Percentiles rank a stretch among this genome's conserved stretches.
These are phyloP conservation scores for Rhizomucor miehei DNA, from an alignment of 371 early-diverging fungal species.

Conservation along the genomic window DNA sequence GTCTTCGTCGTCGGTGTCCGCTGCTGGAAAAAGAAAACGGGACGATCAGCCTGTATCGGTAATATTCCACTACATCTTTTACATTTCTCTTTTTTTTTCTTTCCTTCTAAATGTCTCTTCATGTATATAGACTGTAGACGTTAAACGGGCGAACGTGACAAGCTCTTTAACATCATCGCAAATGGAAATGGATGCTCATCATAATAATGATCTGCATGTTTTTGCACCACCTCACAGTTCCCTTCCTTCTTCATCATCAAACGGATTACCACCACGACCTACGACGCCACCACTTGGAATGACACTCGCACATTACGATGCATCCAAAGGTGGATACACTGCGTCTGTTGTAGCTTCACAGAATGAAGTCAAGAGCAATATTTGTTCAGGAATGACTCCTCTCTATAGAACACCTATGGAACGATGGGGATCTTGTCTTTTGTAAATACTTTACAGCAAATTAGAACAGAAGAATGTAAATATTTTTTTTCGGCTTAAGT, in stretches of 20 bases:
- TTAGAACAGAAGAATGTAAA: too few species aligned
- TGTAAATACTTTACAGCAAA: slow-evolving; percentile 7
- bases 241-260: neutral
- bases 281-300: slow-evolving; percentile 46
- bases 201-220: too few species aligned
- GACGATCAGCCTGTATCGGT: too few species aligned
- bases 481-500: too few species aligned
- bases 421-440: slow-evolving; percentile 45
- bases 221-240: neutral
- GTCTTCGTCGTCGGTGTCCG: too few species aligned
- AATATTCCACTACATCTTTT: neutral
- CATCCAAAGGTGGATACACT: slow-evolving; percentile 28
- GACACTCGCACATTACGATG: slow-evolving; percentile 44
- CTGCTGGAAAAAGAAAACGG: too few species aligned
- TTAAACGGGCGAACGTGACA: too few species aligned
- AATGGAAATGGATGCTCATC: too few species aligned
- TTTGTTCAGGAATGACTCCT: slow-evolving; percentile 49
- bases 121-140: too few species aligned
- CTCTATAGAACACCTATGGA: slow-evolving; percentile 41
- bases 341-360: slow-evolving; percentile 30
- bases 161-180: too few species aligned
- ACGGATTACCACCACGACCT: slow-evolving; percentile 15
- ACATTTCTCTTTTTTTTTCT: neutral
- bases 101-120: neutral
- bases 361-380: slow-evolving; percentile 22